phyloP scores from a whole-genome alignment of 345 rosid species.

The Pugionium cornutum region DNA sequence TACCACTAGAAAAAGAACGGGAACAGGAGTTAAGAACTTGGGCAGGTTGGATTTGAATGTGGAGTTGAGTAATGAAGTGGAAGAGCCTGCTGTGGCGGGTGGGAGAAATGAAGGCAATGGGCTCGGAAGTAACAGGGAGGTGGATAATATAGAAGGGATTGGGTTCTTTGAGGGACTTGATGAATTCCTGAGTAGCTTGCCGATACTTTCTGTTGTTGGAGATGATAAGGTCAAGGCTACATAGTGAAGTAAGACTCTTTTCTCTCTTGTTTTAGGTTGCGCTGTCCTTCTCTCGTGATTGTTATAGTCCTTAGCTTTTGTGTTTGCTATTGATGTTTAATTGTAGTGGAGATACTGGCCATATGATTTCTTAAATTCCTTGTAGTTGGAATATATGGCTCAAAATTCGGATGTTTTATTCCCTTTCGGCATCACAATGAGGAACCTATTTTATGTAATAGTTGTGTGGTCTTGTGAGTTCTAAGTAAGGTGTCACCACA shows the following conservation, averaged over 20 bases:
- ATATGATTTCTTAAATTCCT: conserved; percentile 17
- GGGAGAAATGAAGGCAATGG: conserved; percentile 50
- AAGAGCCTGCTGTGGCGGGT: conserved; percentile 52
- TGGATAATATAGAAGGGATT: conserved; percentile 79
- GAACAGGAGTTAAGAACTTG: conserved; percentile 55
- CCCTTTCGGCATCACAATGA: conserved; percentile 13
- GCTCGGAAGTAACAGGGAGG: conserved; percentile 54
- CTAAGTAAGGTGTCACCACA: neutral
- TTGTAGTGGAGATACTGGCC: conserved; percentile 1
- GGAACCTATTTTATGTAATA: conserved; percentile 6
- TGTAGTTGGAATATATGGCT: conserved; percentile 13
- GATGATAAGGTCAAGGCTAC: conserved; percentile 82
- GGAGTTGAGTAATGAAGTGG: conserved; percentile 87
- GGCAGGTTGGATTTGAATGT: conserved; percentile 96
- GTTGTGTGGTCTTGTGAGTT: conserved; percentile 21
- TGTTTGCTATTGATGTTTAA: neutral
- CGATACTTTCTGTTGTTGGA: conserved; percentile 78
- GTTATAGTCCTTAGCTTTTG: conserved; percentile 37
- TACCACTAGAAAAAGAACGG: conserved; percentile 52
- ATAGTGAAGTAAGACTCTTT: conserved; percentile 49
- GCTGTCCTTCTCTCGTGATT: conserved; percentile 27
- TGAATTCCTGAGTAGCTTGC: conserved; percentile 89
- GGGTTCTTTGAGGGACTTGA: conserved; percentile 95
- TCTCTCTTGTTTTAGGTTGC: conserved; percentile 27
- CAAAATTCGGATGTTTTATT: conserved; percentile 8